Percentiles rank a stretch among this genome's conserved stretches.
Conservation (phyloP, 768 basidiomycete genomes). For the Chalciporus piperatus region DNA sequence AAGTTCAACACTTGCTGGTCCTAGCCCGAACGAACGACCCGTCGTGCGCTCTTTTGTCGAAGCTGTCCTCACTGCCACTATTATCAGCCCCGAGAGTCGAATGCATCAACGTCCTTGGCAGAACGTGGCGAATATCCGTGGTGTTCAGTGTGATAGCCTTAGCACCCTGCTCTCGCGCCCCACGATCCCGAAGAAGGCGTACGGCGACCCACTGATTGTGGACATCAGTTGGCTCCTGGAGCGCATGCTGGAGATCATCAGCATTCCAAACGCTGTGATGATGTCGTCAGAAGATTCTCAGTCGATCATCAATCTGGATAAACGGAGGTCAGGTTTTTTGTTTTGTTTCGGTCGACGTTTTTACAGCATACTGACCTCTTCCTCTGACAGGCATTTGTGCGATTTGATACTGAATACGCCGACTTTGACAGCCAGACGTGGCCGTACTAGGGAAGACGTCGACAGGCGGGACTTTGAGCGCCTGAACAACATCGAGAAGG, state of each 20-base stretch:
- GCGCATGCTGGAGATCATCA: slow-evolving; percentile 75
- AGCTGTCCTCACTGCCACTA: slow-evolving; percentile 68
- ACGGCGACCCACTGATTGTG: slow-evolving; percentile 55
- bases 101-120: slow-evolving; percentile 78
- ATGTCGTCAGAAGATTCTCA: slow-evolving; percentile 51
- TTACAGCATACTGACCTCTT: slow-evolving; percentile 11
- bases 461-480: slow-evolving; percentile 72
- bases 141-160: slow-evolving; percentile 61
- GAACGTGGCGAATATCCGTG: slow-evolving; percentile 61
- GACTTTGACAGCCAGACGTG: slow-evolving; percentile 41
- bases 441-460: slow-evolving; percentile 50
- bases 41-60: slow-evolving; percentile 81
- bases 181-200: slow-evolving; percentile 40
- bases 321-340: slow-evolving; percentile 59
- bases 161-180: slow-evolving; percentile 53
- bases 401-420: slow-evolving; percentile 59
- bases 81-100: slow-evolving; percentile 78
- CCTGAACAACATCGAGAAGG: slow-evolving; percentile 71
- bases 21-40: slow-evolving; percentile 51
- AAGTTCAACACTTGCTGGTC: slow-evolving; percentile 30
- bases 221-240: slow-evolving; percentile 86
- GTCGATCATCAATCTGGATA: slow-evolving; percentile 75
- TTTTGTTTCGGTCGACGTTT: neutral
- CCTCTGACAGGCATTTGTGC: slow-evolving; percentile 54
- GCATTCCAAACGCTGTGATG: slow-evolving; percentile 66